Conservation (phyloP, 2,329 filamentous ascomycete species). For the Diaporthe amygdali region DNA sequence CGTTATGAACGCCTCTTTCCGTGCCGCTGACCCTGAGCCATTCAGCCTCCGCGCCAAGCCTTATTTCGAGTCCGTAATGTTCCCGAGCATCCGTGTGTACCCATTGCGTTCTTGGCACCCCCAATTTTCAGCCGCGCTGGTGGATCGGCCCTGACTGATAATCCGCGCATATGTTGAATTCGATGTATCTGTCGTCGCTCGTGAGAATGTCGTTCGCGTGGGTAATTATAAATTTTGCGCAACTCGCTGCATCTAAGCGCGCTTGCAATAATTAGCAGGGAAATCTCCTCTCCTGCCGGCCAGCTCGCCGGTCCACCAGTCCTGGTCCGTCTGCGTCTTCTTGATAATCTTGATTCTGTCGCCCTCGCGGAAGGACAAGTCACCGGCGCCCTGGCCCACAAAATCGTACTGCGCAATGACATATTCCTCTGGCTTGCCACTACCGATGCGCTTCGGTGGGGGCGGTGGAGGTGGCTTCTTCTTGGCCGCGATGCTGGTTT, state of each 20-base stretch:
- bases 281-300: constrained; percentile 73
- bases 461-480: constrained; percentile 82
- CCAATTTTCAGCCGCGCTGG: not conserved
- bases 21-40: not conserved
- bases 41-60: not conserved
- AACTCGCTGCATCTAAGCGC: constrained; percentile 29
- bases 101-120: not conserved
- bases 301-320: constrained; percentile 88
- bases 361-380: constrained; percentile 77
- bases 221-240: not conserved
- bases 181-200: not conserved
- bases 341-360: constrained; percentile 79
- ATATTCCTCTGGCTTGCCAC: constrained; percentile 56
- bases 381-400: constrained; percentile 69
- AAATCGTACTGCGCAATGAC: constrained; percentile 81
- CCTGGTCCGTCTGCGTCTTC: constrained; percentile 79
- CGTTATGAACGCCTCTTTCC: not conserved
- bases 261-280: constrained; percentile 81
- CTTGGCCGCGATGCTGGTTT: constrained; percentile 47
- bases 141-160: not conserved
- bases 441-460: constrained; percentile 61
- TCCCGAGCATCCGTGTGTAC: not conserved
- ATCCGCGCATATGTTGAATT: not conserved
- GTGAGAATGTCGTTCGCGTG: not conserved
- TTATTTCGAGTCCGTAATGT: not conserved